These are phyloP conservation scores for Hemileccinum rubropunctum DNA, from an alignment of 768 basidiomycete species.

Conservation along the genomic window DNA sequence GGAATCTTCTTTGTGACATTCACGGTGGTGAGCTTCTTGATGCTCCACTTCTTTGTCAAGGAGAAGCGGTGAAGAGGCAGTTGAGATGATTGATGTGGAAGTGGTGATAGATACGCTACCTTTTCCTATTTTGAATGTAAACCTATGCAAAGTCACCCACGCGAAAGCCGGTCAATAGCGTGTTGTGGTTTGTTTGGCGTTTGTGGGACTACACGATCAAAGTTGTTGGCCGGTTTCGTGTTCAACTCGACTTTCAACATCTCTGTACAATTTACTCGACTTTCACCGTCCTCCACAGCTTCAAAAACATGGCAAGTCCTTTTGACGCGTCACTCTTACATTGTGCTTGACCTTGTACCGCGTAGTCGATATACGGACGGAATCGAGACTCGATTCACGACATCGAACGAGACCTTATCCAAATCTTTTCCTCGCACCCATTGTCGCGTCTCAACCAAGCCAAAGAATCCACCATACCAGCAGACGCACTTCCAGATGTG, in stretches of 20 bases:
- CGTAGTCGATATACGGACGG: conserved; percentile 46
- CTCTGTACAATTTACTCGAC: background rate
- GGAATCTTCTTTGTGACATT: conserved; percentile 84
- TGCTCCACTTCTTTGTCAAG: conserved; percentile 85
- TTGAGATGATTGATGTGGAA: background rate
- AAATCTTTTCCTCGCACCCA: conserved; percentile 66
- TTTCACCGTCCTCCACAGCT: conserved; percentile 2
- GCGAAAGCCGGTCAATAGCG: background rate
- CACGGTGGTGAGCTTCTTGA: conserved; percentile 72
- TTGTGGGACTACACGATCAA: conserved; percentile 13
- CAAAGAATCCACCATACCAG: conserved; percentile 66
- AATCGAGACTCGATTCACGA: conserved; percentile 68
- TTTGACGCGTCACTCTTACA: conserved; percentile 7
- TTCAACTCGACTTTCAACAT: conserved; percentile 5
- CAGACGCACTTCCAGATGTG: conserved; percentile 66
- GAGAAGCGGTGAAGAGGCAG: conserved; percentile 47
- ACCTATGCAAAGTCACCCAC: background rate
- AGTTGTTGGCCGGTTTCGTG: conserved; percentile 2
- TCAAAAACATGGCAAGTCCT: conserved; percentile 24
- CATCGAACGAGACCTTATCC: conserved; percentile 66
- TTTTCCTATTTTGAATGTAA: background rate
- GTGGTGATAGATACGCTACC: background rate
- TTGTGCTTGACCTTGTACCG: conserved; percentile 1
- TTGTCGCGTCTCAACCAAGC: conserved; percentile 54
- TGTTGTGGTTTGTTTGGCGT: conserved; percentile 22